These are phyloP conservation scores for Gnaphalium uliginosum DNA, from an alignment of 129 eudicot species.

Conservation along the genomic window DNA sequence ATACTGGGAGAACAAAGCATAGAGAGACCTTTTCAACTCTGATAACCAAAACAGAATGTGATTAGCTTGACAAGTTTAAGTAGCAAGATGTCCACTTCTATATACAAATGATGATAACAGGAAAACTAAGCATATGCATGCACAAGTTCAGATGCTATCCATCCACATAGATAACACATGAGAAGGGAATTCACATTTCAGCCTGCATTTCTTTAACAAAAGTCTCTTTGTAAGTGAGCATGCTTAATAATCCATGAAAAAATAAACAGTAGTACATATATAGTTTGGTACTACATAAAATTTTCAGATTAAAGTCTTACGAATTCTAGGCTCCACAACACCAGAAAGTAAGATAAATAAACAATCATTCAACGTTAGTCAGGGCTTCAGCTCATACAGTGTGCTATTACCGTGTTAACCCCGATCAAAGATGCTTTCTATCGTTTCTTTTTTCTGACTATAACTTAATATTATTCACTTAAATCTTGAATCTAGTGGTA, in stretches of 20 bases:
- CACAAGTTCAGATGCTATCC: not conserved
- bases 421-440: not conserved
- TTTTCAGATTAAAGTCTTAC: not conserved
- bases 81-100: conserved; percentile 3
- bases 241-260: not conserved
- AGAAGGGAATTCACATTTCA: conserved; percentile 11
- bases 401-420: not conserved
- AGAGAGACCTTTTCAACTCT: conserved; percentile 98
- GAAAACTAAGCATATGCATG: not conserved
- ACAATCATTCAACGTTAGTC: not conserved
- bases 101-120: not conserved
- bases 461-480: not conserved
- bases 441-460: not conserved
- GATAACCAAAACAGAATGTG: conserved; percentile 38
- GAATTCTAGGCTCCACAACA: not conserved
- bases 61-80: not conserved
- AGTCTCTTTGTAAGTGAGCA: conserved; percentile 1
- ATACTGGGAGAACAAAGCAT: conserved; percentile 93
- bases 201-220: not conserved
- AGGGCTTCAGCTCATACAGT: conserved; percentile 1
- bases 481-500: not conserved
- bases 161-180: not conserved
- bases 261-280: not conserved
- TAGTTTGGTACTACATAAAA: not conserved
- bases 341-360: not conserved